Percentiles rank a stretch among this genome's conserved stretches.
These are phyloP conservation scores for Silybum marianum DNA, from an alignment of 129 eudicot genomes.

Conservation along the genomic window DNA sequence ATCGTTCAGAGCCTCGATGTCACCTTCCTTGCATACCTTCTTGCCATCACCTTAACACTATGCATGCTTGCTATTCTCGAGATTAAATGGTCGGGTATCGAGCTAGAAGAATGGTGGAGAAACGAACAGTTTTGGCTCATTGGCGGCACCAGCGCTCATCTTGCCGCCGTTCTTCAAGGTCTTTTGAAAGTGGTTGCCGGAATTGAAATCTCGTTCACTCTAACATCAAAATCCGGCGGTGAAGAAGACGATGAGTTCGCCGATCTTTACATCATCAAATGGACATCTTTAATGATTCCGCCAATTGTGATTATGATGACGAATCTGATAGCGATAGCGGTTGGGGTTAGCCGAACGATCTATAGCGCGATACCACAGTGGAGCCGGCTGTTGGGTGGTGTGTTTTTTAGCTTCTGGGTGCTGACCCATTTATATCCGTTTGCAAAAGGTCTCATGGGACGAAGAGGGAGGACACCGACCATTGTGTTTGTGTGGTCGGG, in stretches of 20 bases:
- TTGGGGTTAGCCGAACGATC: conserved; percentile 58
- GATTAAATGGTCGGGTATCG: conserved; percentile 65
- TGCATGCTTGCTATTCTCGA: conserved; percentile 62
- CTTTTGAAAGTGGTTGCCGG: conserved; percentile 62
- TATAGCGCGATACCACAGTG: conserved; percentile 57
- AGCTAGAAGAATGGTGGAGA: conserved; percentile 71
- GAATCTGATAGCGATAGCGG: conserved; percentile 59
- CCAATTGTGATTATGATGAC: conserved; percentile 60
- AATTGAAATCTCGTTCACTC: conserved; percentile 62
- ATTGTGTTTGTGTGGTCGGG: conserved; percentile 75
- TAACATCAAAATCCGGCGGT: conserved; percentile 60
- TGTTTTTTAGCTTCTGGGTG: conserved; percentile 72
- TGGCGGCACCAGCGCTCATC: conserved; percentile 76
- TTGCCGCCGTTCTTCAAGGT: conserved; percentile 73
- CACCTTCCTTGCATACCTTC: conserved; percentile 56
- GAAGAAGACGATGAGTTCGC: conserved; percentile 62
- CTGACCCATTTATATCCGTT: conserved; percentile 68
- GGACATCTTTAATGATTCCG: conserved; percentile 63
- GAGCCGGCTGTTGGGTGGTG: conserved; percentile 69
- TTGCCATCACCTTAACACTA: conserved; percentile 45
- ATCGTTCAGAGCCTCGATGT: conserved; percentile 60
- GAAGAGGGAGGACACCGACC: conserved; percentile 71
- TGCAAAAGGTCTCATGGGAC: conserved; percentile 69
- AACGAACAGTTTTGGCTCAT: conserved; percentile 72
- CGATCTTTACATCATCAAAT: conserved; percentile 59